Evolutionary conservation across 202 grass and related monocot genomes (phyloP).

Genomic region (Panicum virgatum): DNA sequence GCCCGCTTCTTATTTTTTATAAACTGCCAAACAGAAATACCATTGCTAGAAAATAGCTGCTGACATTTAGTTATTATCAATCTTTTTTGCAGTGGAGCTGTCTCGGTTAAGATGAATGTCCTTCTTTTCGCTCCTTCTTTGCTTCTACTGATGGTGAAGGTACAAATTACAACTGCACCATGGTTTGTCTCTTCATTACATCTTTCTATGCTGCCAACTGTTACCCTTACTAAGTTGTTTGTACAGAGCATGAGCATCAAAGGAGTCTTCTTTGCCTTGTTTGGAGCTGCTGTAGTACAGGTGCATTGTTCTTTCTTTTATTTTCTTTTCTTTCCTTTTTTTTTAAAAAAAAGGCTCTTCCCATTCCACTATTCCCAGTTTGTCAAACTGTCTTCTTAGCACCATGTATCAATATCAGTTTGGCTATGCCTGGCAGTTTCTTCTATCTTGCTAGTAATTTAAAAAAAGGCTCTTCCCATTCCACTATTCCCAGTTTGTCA

Average conservation of each 20-base stretch:
- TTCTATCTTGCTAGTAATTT: background rate
- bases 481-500: background rate
- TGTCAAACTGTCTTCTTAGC: background rate
- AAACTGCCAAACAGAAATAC: conserved; percentile 8
- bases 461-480: conserved; percentile 11
- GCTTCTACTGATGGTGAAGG: conserved; percentile 91
- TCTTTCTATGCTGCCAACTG: conserved; percentile 28
- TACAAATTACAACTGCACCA: conserved; percentile 30
- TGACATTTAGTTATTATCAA: conserved; percentile 26
- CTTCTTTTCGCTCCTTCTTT: conserved; percentile 91
- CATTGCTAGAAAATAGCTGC: background rate
- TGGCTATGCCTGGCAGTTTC: background rate
- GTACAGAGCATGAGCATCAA: conserved; percentile 72
- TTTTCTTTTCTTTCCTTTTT: background rate
- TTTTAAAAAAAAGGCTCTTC: background rate
- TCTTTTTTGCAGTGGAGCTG: conserved; percentile 61
- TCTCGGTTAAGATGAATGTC: conserved; percentile 96
- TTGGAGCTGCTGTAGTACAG: conserved; percentile 77
- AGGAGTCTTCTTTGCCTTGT: conserved; percentile 69
- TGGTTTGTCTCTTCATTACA: conserved; percentile 23
- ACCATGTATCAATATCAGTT: conserved; percentile 16
- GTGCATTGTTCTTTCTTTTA: conserved; percentile 42
- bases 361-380: conserved; percentile 4
- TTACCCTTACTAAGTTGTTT: conserved; percentile 31
- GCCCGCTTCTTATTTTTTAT: conserved; percentile 18